Percentiles rank a stretch among this genome's conserved stretches.
phyloP scores from a whole-genome alignment of 1,284 basidiomycete genomes.

The Takashimella koratensis region DNA sequence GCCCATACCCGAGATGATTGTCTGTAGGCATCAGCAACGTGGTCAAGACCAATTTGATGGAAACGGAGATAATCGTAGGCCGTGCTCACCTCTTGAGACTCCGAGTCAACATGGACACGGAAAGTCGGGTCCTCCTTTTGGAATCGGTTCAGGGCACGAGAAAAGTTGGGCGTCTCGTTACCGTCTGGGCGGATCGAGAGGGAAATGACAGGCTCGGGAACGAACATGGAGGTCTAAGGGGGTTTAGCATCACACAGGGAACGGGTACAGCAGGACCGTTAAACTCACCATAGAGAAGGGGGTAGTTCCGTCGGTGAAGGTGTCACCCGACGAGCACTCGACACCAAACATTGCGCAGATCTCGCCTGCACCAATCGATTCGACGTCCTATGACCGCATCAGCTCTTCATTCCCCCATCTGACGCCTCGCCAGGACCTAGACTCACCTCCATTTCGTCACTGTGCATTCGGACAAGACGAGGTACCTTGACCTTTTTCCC shows the following conservation, averaged over 20 bases:
- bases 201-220: conserved; percentile 97
- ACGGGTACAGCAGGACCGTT: too few species aligned
- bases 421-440: too few species aligned
- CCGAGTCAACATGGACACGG: conserved; percentile 89
- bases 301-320: conserved; percentile 89
- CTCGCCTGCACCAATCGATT: conserved; percentile 93
- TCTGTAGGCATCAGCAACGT: conserved; percentile 53
- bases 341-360: conserved; percentile 99
- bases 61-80: too few species aligned
- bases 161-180: conserved; percentile 92
- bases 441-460: conserved; percentile 93
- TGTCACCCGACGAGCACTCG: conserved; percentile 97
- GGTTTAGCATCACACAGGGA: neutral
- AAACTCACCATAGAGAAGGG: conserved; percentile 76
- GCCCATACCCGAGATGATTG: conserved; percentile 99
- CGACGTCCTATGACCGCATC: conserved; percentile 68
- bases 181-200: conserved; percentile 89
- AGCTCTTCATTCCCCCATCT: too few species aligned
- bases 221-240: conserved; percentile 89
- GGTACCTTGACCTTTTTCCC: conserved; percentile 99
- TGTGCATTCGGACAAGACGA: conserved; percentile 94
- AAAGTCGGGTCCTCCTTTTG: conserved; percentile 99
- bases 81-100: conserved; percentile 84
- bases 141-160: conserved; percentile 94
- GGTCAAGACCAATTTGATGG: too few species aligned